phyloP scores from a whole-genome alignment of 345 rosid genomes.

The Turritis glabra region DNA sequence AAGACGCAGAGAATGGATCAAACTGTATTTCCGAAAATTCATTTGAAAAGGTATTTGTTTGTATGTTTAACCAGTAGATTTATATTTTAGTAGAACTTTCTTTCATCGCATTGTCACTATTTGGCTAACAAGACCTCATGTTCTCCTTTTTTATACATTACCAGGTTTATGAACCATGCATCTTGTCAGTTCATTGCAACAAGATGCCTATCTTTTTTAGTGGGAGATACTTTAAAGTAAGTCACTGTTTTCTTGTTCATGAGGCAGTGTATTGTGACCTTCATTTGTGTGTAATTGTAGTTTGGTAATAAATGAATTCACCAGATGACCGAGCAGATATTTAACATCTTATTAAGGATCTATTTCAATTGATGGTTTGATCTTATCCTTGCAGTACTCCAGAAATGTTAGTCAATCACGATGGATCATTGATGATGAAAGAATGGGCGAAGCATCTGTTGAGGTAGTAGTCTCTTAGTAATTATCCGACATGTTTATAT shows the following conservation, averaged over 20 bases:
- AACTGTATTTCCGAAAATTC: conserved; percentile 21
- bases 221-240: conserved; percentile 92
- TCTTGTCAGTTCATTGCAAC: conserved; percentile 56
- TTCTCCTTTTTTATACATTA: conserved; percentile 15
- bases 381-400: conserved; percentile 59
- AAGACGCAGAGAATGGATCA: conserved; percentile 30
- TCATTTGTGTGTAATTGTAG: background rate
- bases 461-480: conserved; percentile 54
- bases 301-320: conserved; percentile 11
- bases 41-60: conserved; percentile 34
- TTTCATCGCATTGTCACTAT: background rate
- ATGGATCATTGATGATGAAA: conserved; percentile 96
- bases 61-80: background rate
- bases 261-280: background rate
- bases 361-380: background rate
- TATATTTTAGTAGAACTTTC: background rate
- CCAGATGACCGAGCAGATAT: conserved; percentile 5
- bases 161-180: conserved; percentile 73
- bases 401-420: conserved; percentile 95
- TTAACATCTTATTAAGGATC: background rate
- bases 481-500: conserved; percentile 12
- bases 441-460: conserved; percentile 94
- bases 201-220: conserved; percentile 73
- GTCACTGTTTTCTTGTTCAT: conserved; percentile 28
- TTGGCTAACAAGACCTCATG: conserved; percentile 2